These are phyloP conservation scores for Plasmodium vinckei DNA, from an alignment of 169 alveolate species.

Conservation along the genomic window DNA sequence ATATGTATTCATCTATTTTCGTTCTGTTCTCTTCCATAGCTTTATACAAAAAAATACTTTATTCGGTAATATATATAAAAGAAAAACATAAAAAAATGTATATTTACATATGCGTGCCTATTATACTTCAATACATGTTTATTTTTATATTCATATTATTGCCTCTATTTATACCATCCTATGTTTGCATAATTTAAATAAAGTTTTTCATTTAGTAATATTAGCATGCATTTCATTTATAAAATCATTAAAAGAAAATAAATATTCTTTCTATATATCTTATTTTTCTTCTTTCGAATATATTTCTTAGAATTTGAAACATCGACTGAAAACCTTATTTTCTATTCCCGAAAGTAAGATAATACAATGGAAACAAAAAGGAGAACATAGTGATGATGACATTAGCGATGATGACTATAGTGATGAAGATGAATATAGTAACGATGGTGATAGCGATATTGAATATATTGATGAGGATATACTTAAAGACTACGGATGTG, in stretches of 20 bases:
- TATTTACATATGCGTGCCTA: background rate
- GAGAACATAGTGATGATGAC: background rate
- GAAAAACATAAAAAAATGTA: background rate
- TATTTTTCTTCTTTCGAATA: background rate
- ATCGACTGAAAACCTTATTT: background rate
- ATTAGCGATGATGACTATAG: background rate
- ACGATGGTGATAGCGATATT: background rate
- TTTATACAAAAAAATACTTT: background rate
- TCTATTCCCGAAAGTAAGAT: background rate
- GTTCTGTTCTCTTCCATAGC: background rate
- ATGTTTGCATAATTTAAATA: background rate
- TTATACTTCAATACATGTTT: background rate
- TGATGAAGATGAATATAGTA: background rate
- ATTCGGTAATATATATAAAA: background rate
- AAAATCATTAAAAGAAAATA: background rate
- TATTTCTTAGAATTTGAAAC: background rate
- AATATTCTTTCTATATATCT: too few species aligned
- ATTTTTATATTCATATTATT: background rate
- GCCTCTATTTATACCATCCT: background rate
- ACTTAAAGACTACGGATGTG: too few species aligned
- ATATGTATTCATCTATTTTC: background rate
- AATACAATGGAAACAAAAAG: conserved; percentile 7
- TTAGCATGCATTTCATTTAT: background rate
- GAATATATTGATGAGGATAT: background rate
- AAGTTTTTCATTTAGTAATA: background rate